phyloP scores from a whole-genome alignment of 1,139 yeast species.

The Komagataea norvegica region DNA sequence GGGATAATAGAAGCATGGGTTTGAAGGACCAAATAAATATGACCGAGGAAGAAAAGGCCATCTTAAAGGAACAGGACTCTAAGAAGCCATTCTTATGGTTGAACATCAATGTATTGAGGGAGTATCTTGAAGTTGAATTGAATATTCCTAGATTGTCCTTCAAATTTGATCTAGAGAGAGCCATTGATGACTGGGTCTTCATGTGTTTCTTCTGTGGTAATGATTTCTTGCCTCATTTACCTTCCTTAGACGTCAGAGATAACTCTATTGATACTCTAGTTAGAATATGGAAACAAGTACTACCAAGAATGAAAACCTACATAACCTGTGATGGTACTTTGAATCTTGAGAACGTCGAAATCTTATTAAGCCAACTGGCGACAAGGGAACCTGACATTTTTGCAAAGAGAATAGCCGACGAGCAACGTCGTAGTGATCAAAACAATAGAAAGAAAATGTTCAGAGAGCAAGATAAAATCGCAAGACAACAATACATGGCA shows the following conservation, averaged over 20 bases:
- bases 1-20: slow-evolving; percentile 47
- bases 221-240: slow-evolving; percentile 96
- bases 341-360: slow-evolving; percentile 71
- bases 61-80: slow-evolving; percentile 51
- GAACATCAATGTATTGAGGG: slow-evolving; percentile 82
- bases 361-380: slow-evolving; percentile 60
- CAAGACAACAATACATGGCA: slow-evolving; percentile 18
- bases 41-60: slow-evolving; percentile 56
- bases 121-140: slow-evolving; percentile 81
- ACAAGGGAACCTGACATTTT: slow-evolving; percentile 78
- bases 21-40: slow-evolving; percentile 48
- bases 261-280: slow-evolving; percentile 83
- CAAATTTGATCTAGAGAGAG: slow-evolving; percentile 85
- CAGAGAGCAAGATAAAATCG: slow-evolving; percentile 17
- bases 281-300: slow-evolving; percentile 71
- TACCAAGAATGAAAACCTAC: slow-evolving; percentile 67
- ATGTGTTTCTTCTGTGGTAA: slow-evolving; percentile 99
- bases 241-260: slow-evolving; percentile 91
- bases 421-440: slow-evolving; percentile 48
- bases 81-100: slow-evolving; percentile 92
- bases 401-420: slow-evolving; percentile 56
- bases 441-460: slow-evolving; percentile 21
- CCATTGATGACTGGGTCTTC: slow-evolving; percentile 98
- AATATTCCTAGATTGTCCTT: slow-evolving; percentile 65
- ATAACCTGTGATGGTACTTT: slow-evolving; percentile 87